Conservation (phyloP, 169 alveolate species). For the Plasmodium inui region DNA sequence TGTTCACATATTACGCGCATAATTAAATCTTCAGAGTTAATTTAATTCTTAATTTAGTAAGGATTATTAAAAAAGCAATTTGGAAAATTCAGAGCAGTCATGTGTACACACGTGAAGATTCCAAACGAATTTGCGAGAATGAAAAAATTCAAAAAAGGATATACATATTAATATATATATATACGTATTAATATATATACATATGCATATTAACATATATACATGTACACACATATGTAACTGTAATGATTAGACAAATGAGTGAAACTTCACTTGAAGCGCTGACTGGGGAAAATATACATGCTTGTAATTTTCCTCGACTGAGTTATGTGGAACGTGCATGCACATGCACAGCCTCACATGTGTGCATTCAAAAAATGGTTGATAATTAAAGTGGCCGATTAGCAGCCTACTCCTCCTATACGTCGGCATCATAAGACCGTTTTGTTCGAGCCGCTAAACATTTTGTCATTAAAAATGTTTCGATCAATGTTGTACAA, state of each 20-base stretch:
- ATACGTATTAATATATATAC: too few relatives aligned
- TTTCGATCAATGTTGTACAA: constrained; percentile 24
- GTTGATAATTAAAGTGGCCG: constrained; percentile 10
- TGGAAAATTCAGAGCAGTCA: background rate
- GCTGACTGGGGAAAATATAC: background rate
- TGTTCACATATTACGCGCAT: background rate
- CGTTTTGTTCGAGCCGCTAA: constrained; percentile 21
- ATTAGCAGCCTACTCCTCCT: background rate
- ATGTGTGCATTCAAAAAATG: constrained; percentile 7
- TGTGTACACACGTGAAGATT: background rate
- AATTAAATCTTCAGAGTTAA: constrained; percentile 4
- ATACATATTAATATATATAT: background rate
- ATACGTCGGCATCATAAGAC: background rate
- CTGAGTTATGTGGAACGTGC: background rate
- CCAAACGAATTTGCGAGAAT: background rate
- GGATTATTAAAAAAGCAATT: constrained; percentile 16
- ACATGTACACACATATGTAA: background rate
- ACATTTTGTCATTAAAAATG: constrained; percentile 16
- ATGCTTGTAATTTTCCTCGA: background rate
- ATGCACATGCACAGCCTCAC: background rate
- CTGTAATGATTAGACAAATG: constrained; percentile 49
- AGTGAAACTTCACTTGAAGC: background rate
- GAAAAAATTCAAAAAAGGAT: constrained; percentile 13
- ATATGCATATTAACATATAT: too few relatives aligned
- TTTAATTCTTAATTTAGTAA: constrained; percentile 2